These are phyloP conservation scores for Mycena indigotica DNA, from an alignment of 768 basidiomycete species.

Conservation along the genomic window DNA sequence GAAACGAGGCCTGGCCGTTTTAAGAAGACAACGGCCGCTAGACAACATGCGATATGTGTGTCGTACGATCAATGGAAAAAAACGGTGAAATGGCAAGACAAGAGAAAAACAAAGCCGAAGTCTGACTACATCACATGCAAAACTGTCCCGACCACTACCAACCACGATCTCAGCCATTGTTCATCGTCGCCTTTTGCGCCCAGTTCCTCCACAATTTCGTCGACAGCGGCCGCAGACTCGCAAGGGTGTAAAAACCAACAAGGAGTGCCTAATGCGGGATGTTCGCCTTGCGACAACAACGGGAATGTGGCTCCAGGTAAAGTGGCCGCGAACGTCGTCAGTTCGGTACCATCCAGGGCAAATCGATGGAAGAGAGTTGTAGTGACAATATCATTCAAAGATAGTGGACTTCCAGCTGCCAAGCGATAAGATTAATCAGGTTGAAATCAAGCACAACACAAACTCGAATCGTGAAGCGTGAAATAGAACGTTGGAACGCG, in stretches of 20 bases:
- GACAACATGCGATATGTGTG: slow-evolving; percentile 16
- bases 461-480: slow-evolving; percentile 65
- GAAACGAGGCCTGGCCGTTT: slow-evolving; percentile 10
- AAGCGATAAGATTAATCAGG: slow-evolving; percentile 12
- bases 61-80: slow-evolving; percentile 10
- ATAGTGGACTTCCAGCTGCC: slow-evolving; percentile 66
- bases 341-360: slow-evolving; percentile 44
- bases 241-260: slow-evolving; percentile 92
- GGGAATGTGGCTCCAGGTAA: slow-evolving; percentile 61
- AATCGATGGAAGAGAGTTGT: slow-evolving; percentile 62
- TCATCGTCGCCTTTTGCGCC: slow-evolving; percentile 29
- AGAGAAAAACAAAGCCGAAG: slow-evolving; percentile 3
- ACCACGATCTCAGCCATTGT: slow-evolving; percentile 76
- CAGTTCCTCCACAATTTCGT: slow-evolving; percentile 65
- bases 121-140: slow-evolving; percentile 43
- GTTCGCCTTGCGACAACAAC: slow-evolving; percentile 83
- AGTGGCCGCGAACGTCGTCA: slow-evolving; percentile 58
- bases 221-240: slow-evolving; percentile 64
- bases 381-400: slow-evolving; percentile 54
- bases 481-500: slow-evolving; percentile 87
- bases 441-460: slow-evolving; percentile 46
- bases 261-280: slow-evolving; percentile 71
- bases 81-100: neutral
- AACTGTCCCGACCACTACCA: slow-evolving; percentile 69
- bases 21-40: slow-evolving; percentile 11